A percentile compares a stretch with the other conserved stretches of the same genome.
These are phyloP conservation scores for Cladophialophora psammophila DNA, from an alignment of 2,329 filamentous ascomycete species.

Conservation along the genomic window DNA sequence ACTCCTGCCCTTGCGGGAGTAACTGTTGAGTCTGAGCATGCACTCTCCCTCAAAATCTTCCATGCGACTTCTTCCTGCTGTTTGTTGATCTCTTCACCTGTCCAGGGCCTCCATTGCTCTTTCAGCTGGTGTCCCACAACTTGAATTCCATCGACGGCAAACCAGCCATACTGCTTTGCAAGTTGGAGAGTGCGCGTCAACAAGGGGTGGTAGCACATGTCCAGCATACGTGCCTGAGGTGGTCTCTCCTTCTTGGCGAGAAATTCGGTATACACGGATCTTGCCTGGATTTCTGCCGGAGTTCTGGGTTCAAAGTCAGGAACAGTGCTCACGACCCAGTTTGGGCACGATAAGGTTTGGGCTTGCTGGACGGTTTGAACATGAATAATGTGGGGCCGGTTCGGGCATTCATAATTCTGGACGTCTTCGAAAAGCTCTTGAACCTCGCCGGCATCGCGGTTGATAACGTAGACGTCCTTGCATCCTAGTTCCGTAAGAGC, in stretches of 20 bases:
- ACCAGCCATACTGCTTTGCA: conserved; percentile 26
- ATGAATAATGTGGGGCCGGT: conserved; percentile 57
- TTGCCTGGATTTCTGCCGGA: conserved; percentile 17
- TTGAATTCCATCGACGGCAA: conserved; percentile 17
- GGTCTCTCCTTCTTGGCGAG: conserved; percentile 13
- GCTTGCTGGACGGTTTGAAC: conserved; percentile 69
- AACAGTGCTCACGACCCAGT: conserved; percentile 25
- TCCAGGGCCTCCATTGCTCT: conserved; percentile 23
- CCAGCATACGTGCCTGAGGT: conserved; percentile 15
- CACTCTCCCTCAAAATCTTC: conserved; percentile 13
- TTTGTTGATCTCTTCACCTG: conserved; percentile 16
- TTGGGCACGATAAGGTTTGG: conserved; percentile 31
- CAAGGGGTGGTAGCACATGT: conserved; percentile 29
- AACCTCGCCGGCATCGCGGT: conserved; percentile 34
- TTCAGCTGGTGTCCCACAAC: conserved; percentile 25
- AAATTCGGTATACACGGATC: conserved; percentile 16
- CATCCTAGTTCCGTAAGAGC: conserved; percentile 60
- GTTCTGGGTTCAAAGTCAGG: conserved; percentile 22
- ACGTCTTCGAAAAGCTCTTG: conserved; percentile 16
- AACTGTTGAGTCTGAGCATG: conserved; percentile 16
- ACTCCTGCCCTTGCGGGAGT: not conserved
- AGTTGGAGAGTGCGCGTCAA: conserved; percentile 19
- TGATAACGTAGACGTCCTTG: conserved; percentile 42
- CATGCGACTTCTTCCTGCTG: conserved; percentile 16
- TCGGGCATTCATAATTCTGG: conserved; percentile 12